phyloP scores from a whole-genome alignment of 1,139 yeast species.

The Kluyveromyces marxianus region DNA sequence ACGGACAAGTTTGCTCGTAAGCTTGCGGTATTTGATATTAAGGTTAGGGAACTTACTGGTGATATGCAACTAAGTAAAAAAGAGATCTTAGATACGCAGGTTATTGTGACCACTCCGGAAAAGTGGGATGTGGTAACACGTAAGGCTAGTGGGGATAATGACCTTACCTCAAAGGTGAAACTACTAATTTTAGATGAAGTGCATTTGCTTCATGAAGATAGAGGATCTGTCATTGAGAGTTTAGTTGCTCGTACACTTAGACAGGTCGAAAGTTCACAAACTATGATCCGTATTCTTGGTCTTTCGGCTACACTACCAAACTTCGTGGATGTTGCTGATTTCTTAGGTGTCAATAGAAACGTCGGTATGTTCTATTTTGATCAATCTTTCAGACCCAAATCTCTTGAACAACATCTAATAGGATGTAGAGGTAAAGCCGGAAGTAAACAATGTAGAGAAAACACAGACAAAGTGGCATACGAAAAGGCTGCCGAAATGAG shows the following conservation, averaged over 20 bases:
- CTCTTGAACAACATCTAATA: slow-evolving; percentile 76
- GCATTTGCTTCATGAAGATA: slow-evolving; percentile 90
- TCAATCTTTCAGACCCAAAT: slow-evolving; percentile 89
- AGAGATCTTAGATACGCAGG: slow-evolving; percentile 79
- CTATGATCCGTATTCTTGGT: slow-evolving; percentile 94
- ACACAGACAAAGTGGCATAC: slow-evolving; percentile 69
- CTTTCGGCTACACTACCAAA: slow-evolving; percentile 95
- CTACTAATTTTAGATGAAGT: slow-evolving; percentile 91
- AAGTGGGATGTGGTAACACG: slow-evolving; percentile 99
- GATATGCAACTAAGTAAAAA: slow-evolving; percentile 89
- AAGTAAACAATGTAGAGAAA: slow-evolving; percentile 62
- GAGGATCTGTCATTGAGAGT: slow-evolving; percentile 96
- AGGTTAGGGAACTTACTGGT: slow-evolving; percentile 87
- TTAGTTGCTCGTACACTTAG: slow-evolving; percentile 90
- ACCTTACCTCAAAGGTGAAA: slow-evolving; percentile 76
- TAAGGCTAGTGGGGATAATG: slow-evolving; percentile 73
- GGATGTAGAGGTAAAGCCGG: slow-evolving; percentile 89
- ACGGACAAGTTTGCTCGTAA: slow-evolving; percentile 81
- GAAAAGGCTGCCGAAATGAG: slow-evolving; percentile 67
- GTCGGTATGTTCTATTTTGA: slow-evolving; percentile 93
- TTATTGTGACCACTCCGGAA: slow-evolving; percentile 95
- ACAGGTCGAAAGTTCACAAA: slow-evolving; percentile 89
- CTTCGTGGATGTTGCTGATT: slow-evolving; percentile 90
- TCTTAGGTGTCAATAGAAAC: slow-evolving; percentile 81
- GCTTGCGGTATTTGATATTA: slow-evolving; percentile 75